Conservation (phyloP, 2,329 filamentous ascomycete genomes). For the Pseudopithomyces chartarum region DNA sequence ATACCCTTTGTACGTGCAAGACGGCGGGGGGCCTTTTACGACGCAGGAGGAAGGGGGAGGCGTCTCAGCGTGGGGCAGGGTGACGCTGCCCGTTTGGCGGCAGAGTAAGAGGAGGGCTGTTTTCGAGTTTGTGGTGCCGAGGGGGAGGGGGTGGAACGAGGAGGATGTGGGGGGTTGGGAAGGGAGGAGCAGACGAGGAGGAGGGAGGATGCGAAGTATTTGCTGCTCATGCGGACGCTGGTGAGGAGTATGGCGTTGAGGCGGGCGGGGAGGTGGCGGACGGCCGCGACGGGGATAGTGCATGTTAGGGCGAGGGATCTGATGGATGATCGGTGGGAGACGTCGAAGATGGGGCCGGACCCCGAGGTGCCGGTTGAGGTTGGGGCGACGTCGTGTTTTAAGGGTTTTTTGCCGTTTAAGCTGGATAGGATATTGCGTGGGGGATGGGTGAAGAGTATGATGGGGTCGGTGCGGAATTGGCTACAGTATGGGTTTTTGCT, state of each 20-base stretch:
- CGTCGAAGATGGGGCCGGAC: background rate
- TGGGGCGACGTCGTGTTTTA: slow-evolving; percentile 13
- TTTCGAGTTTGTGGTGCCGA: slow-evolving; percentile 23
- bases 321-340: background rate
- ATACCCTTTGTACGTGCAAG: slow-evolving; percentile 19
- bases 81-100: background rate
- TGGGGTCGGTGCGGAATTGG: background rate
- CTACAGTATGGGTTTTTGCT: background rate
- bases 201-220: background rate
- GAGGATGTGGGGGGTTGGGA: background rate
- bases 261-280: background rate
- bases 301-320: background rate
- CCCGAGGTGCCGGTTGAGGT: slow-evolving; percentile 8
- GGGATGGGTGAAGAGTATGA: background rate
- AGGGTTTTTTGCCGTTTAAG: slow-evolving; percentile 15
- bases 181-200: background rate
- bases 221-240: background rate
- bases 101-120: slow-evolving; percentile 20
- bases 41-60: background rate
- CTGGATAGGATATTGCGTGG: slow-evolving; percentile 11
- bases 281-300: background rate
- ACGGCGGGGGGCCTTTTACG: slow-evolving; percentile 10
- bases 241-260: background rate
- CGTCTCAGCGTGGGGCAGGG: background rate
- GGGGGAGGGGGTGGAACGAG: slow-evolving; percentile 1